Evolutionary conservation across 139 green algal genomes (phyloP), one percentile per base, ranked within the genome.

Genomic region (Volvox reticuliferus): DNA sequence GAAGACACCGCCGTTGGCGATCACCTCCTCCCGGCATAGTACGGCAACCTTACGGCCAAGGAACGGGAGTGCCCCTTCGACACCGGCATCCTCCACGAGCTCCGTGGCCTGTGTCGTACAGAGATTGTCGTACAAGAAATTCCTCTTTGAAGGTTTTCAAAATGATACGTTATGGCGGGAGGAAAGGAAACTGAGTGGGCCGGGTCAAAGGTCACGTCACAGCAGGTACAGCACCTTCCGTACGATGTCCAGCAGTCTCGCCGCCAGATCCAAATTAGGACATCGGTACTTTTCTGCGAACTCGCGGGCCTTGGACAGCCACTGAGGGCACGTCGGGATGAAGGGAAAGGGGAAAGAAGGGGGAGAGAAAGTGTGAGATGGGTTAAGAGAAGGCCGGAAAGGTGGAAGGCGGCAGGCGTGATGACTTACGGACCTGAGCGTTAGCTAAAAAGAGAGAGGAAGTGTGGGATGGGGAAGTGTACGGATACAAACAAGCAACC

Each of bases 61-160:
- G 37, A 77, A 83, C 24, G 85, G 71, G 44, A 89, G 71, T 12
- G 85, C 71, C 37, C 71, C 85, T 28, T 89, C 85, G 69, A 36
- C 63, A 12, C 85, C 85, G 19, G 71, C 84, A 50, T 89, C 84
- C 84, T 89, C 84, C 3, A 89, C 69, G 26, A 82, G 69, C 69
- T 82, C 84, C 24, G 37, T 28, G 0, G 36, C 26, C 83, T 88
- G 44, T 55, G 44, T 55, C 44, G 44, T 55, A 55, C 44, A 55
- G 9, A 55, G 44, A 55, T 55, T 9, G 44, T 9, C 44, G 44
- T 55, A 55, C 44, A 9, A 55, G 44, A 55, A 55, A 55, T 55
- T n/a, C n/a, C n/a, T n/a, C n/a, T n/a, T n/a, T n/a, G n/a, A n/a
- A n/a, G 44, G 44, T 55, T 55, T 55, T 55, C 44, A 5, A 55